Evolutionary conservation across 106 monocot species (phyloP), one percentile per base, ranked within the genome.

Genomic region (Narthecium ossifragum): DNA sequence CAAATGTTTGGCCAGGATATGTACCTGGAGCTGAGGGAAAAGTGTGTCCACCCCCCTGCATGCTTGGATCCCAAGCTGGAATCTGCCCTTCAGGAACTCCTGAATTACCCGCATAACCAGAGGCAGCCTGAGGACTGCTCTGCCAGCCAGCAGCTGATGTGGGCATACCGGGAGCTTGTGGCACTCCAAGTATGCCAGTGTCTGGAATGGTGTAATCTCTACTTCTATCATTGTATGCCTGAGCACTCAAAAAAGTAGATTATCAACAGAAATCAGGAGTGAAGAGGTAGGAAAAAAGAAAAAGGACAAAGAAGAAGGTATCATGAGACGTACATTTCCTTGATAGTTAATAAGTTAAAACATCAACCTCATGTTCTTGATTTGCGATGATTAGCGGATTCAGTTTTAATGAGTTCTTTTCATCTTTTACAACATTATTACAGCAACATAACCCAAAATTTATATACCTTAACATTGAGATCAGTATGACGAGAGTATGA

Each of bases 401-500:
- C 14, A 27, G 48, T 36, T 34, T 43, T 22, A 38, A 15, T 21
- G 8, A 26, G 30, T 34, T 27, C 60, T 26, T 30, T 15, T 33
- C 36, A 22, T 52, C 33, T 70, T 26, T 26, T 47, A 18, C 8
- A 25, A 30, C 33, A 18, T 36, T 21, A 31, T 55, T 46, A 31
- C 26, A 53, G 41, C 31, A 38, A 55, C 57, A 26, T 59, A 56
- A 59, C 59, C 41, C 50, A 65, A 62, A 80, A 51, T 31, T 36
- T 69, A 85, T 66, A 69, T 92, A 83, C 88, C 83, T 88, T 88
- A 67, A 88, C 88, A 80, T 74, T 83, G 70, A 84, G 88, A 88
- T 88, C 88, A 88, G 83, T 88, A 88, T 88, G 88, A 83, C 76
- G 79, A 88, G 88, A 88, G 88, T 88, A 88, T 76, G 88, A 73